phyloP scores from a whole-genome alignment of 208 protist species.

The Naegleria lovaniensis region DNA sequence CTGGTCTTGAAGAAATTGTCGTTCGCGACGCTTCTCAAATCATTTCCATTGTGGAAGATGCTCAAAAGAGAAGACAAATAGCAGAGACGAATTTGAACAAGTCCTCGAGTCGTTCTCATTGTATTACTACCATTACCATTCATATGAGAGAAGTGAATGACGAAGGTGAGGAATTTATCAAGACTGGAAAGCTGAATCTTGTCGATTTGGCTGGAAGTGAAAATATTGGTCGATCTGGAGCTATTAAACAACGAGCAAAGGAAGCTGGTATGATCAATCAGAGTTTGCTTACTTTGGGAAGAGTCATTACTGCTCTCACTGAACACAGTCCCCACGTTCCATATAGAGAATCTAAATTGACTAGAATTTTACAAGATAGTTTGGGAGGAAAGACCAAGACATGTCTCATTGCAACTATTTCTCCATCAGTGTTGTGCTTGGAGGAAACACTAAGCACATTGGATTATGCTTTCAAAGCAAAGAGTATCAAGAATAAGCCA shows the following conservation, averaged over 20 bases:
- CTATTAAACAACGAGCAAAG: slow-evolving; percentile 30
- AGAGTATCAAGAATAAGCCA: slow-evolving; percentile 57
- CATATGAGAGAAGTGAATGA: slow-evolving; percentile 55
- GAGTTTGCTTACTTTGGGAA: slow-evolving; percentile 56
- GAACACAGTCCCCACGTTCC: slow-evolving; percentile 53
- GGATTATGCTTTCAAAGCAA: slow-evolving; percentile 45
- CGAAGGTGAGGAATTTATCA: slow-evolving; percentile 48
- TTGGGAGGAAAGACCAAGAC: slow-evolving; percentile 58
- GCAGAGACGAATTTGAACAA: slow-evolving; percentile 61
- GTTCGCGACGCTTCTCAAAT: slow-evolving; percentile 45
- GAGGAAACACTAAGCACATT: slow-evolving; percentile 46
- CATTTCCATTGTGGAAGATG: slow-evolving; percentile 45
- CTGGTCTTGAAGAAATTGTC: slow-evolving; percentile 52
- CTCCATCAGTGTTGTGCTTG: slow-evolving; percentile 35
- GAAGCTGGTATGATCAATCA: slow-evolving; percentile 64
- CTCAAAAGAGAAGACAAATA: slow-evolving; percentile 44
- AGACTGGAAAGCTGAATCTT: slow-evolving; percentile 67
- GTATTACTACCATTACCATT: slow-evolving; percentile 61
- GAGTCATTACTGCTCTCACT: slow-evolving; percentile 58
- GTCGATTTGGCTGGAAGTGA: slow-evolving; percentile 77
- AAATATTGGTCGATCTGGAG: slow-evolving; percentile 48
- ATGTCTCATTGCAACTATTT: slow-evolving; percentile 42
- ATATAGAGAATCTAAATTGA: slow-evolving; percentile 61
- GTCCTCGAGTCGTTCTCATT: slow-evolving; percentile 58
- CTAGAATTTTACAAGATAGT: slow-evolving; percentile 61